Base-by-base conservation (phyloP, 2,329 filamentous ascomycete species). In the Aspergillus ochraceus region DNA sequence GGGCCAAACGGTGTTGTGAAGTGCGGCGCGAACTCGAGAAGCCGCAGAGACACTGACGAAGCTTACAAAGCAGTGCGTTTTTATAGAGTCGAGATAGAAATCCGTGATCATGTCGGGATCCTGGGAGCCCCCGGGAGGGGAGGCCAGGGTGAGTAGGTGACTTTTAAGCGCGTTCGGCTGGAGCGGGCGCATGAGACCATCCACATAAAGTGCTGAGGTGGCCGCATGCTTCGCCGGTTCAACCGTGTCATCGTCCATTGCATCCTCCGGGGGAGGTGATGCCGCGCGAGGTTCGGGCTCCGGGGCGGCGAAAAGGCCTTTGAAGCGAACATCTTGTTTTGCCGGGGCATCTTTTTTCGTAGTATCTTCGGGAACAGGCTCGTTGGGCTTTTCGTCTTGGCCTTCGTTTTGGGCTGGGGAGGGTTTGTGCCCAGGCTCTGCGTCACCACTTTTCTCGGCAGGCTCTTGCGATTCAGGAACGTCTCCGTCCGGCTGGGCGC, bases 171-270 rank as follows among this genome's bases (percentile, higher is more conserved):
- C 80, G 26, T 81, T 79, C 0, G 87, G 84, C 60, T 91, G 89
- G 22, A 98, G 81, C 10, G 95, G 93, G 51, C 94, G 88, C 86
- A 96, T 93, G 57, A 98, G 86, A 69, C 97, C 89, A 74, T 89
- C 88, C 67, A 98, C 95, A 77, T 97, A 98, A 51, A 98, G 80
- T 17, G 91, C 89, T 32, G 86, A 78, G 3, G 92, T 94, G 5
- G 89, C 87, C 22, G 86, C 84, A 73, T 95, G 90, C 39, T 88
- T 76, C 0, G 90, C 83, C 6, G 88, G 87, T 26, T 77, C 71
- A 17, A 83, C 76, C 47, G 77, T 73, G 17, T 68, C 73, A 61
- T 79, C 78, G 50, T 68, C 70, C 64, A 71, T 71, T 5, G 61
- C 64, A 22, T 69, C 57, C 49, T 70, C 71, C 52, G 55, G 64